These are phyloP conservation scores for Phytopythium cucurbitacearum DNA, from an alignment of 352 stramenopile species.

Conservation along the genomic window DNA sequence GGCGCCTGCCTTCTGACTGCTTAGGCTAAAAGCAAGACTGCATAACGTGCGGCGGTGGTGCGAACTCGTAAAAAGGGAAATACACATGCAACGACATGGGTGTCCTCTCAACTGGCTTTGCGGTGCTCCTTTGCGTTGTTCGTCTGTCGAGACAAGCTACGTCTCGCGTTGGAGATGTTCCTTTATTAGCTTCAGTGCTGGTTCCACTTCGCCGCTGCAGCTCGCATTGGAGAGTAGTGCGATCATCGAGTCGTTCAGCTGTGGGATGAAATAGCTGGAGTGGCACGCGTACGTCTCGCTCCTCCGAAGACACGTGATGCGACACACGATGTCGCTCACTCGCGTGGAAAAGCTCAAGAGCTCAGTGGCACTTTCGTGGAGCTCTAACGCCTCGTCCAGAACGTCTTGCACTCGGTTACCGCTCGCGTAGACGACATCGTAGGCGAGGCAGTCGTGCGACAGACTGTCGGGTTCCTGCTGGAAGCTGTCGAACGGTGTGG, in stretches of 20 bases:
- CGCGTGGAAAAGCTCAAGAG: conserved; percentile 53
- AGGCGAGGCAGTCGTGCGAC: conserved; percentile 24
- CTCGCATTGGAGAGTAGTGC: conserved; percentile 3
- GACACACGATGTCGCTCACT: conserved; percentile 16
- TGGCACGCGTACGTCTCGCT: conserved; percentile 6
- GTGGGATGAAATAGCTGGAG: conserved; percentile 24
- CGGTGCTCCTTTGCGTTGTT: background rate
- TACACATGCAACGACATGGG: conserved; percentile 46
- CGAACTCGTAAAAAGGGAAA: conserved; percentile 77
- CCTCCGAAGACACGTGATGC: conserved; percentile 28
- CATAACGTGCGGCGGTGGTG: conserved; percentile 56
- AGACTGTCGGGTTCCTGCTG: conserved; percentile 4
- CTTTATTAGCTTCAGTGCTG: background rate
- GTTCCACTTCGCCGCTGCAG: background rate
- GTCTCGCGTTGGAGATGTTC: no score
- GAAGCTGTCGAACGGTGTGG: background rate
- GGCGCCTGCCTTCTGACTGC: conserved; percentile 97
- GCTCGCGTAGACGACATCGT: conserved; percentile 39
- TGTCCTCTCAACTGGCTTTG: conserved; percentile 16
- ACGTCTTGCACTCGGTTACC: conserved; percentile 22
- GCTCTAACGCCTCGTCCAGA: conserved; percentile 25
- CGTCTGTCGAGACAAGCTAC: no score
- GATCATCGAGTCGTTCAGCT: conserved; percentile 14
- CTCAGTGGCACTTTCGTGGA: conserved; percentile 12
- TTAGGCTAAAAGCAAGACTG: conserved; percentile 70